Base-by-base conservation (phyloP, 1,284 basidiomycete species). In the Anthracocystis panici-leucophaei region DNA sequence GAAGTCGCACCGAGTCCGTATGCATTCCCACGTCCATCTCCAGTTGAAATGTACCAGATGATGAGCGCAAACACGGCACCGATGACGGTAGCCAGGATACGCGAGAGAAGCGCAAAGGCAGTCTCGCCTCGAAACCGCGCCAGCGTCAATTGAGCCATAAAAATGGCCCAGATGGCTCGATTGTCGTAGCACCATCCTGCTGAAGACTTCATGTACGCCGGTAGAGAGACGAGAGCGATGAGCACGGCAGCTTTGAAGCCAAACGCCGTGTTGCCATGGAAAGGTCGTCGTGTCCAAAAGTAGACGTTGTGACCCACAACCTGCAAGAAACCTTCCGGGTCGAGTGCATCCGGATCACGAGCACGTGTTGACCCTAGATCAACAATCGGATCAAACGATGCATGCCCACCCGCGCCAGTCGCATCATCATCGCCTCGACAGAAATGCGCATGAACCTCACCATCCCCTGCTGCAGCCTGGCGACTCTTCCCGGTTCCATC, bases 191-290 rank as follows among this genome's bases (percentile, higher is more conserved):
- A 80, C 64, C 82, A 85, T 12, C 57, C 77, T 0, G 79, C 65
- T 10, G 80, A 77, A 2, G 58, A 57, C 51, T 65, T 72, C 33
- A 82, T 53, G 42, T 60, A 82, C 12, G 78, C 64, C 5, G 82
- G 82, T 1, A 82, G 69, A 1, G 81, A 75, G 48, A 66, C 44
- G 46, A 45, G 48, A 88, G 90, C 87, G 42, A 91, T 90, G 52
- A 95, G 82, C 10, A 91, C 72, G 0, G 90, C 92, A 0, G 91
- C 93, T 85, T 96, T 96, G 73, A 94, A 58, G 0, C 92, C 92
- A 73, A 91, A 95, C 64, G 94, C 86, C 69, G 85, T 56, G 50
- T 87, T 86, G 21, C 84, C 78, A 16, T 81, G 84, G 20, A 82
- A 78, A 0, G 86, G 60, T 9, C 63, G 50, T 11, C 63, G 63